Base-by-base conservation (phyloP, 176 grass and related monocot genomes). In the Hordeum marinum region DNA sequence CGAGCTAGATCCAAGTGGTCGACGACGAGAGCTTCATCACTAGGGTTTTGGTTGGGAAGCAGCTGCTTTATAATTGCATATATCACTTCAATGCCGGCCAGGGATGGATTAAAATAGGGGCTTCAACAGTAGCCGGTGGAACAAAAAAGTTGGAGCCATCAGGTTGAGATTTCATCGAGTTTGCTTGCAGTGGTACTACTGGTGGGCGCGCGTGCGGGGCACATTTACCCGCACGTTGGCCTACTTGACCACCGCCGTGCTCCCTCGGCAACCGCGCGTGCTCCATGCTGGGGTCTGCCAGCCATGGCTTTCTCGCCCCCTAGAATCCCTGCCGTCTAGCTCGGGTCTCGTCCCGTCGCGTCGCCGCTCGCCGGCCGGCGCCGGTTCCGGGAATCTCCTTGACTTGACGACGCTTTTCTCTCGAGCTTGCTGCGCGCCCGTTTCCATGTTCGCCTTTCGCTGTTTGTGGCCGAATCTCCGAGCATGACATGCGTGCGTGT, bases 201-300 rank as follows among this genome's bases (percentile, higher is more conserved):
- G 88, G 63, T 40, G 71, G 78, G 70, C 71, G 71, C 46, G 71
- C 71, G 54, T 52, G 86, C 85, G 85, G 82, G 87, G 82, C 77
- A 85, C 88, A 83, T 86, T 80, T 87, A 83, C 80, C 88, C 68
- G 80, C 83, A 80, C 68, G 65, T 73, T 80, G 75, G 66, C 76
- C 64, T 72, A 69, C 67, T 86, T 75, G 80, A 88, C 83, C 68
- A 61, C 46, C 89, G 54, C 71, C 86, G 77, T 84, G 87, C 72
- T 81, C 66, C 55, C 76, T 90, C 75, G 89, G 88, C 64, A 80
- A 80, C 82, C 83, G 82, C 72, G 81, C 78, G 62, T 23, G 75
- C 73, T 78, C 76, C 78, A 62, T 65, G 64, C 81, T 73, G 71
- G 82, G 82, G 75, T 61, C 70, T 70, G 20, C 36, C 41, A 25